Percentiles rank a stretch among this genome's conserved stretches.
phyloP scores from a whole-genome alignment of 2,329 filamentous ascomycete species.

The Epichloe scottii region DNA sequence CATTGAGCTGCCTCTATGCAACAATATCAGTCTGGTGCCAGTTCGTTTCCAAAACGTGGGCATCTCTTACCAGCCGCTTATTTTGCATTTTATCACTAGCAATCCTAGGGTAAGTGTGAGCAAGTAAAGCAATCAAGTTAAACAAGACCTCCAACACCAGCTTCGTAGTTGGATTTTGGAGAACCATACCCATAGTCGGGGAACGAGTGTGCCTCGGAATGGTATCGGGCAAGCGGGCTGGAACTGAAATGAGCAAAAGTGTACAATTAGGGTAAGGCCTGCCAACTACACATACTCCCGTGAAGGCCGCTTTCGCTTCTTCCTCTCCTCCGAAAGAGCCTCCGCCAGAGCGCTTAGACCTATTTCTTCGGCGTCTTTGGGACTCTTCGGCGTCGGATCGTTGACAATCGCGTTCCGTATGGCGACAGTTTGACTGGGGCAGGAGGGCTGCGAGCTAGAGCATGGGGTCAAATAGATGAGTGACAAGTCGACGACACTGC shows the following conservation, averaged over 20 bases:
- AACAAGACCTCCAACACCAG: neutral
- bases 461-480: neutral
- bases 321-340: slow-evolving; percentile 1
- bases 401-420: slow-evolving; percentile 1
- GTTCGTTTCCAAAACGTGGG: neutral
- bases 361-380: slow-evolving; percentile 7
- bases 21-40: slow-evolving; percentile 1
- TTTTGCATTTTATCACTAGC: slow-evolving; percentile 10
- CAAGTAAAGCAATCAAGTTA: neutral
- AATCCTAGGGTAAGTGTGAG: slow-evolving; percentile 14
- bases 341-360: neutral
- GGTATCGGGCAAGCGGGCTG: slow-evolving; percentile 23
- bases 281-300: slow-evolving; percentile 17
- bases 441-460: neutral
- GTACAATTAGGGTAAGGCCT: neutral
- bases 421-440: neutral
- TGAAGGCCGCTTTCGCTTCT: slow-evolving; percentile 13
- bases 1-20: slow-evolving; percentile 3
- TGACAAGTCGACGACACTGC: neutral
- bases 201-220: slow-evolving; percentile 25
- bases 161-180: neutral
- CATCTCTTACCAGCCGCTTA: slow-evolving; percentile 13
- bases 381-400: slow-evolving; percentile 16
- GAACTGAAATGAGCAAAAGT: neutral
- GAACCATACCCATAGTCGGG: slow-evolving; percentile 29